Evolutionary conservation across 2,329 filamentous ascomycete genomes (phyloP).

Genomic region (Colletotrichum plurivorum): DNA sequence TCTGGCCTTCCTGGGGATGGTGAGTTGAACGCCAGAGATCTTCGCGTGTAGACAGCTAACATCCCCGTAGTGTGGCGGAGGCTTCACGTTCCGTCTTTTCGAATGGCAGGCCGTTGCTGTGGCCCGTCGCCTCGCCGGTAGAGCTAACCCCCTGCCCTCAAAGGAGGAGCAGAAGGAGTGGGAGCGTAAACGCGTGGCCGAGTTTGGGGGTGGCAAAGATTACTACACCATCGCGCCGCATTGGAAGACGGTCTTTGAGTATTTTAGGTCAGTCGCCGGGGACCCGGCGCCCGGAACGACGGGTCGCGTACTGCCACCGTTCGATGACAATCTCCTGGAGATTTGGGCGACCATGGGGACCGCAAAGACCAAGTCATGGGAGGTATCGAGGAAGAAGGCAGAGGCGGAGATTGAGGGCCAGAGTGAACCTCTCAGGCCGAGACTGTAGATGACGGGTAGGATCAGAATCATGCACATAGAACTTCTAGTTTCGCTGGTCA

Average conservation of each 20-base stretch:
- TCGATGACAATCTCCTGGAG: constrained; percentile 56
- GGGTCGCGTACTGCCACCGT: constrained; percentile 57
- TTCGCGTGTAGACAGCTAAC: not conserved
- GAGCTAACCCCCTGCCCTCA: constrained; percentile 45
- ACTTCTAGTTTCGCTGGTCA: not conserved
- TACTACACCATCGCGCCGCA: constrained; percentile 52
- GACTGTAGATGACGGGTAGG: not conserved
- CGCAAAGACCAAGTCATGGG: constrained; percentile 48
- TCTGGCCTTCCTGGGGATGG: constrained; percentile 52
- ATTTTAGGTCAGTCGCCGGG: constrained; percentile 56
- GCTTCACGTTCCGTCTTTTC: constrained; percentile 55
- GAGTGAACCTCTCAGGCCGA: not conserved
- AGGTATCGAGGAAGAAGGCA: constrained; percentile 46
- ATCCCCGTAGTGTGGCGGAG: constrained; percentile 48
- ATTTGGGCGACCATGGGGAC: constrained; percentile 49
- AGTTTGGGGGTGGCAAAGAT: constrained; percentile 49
- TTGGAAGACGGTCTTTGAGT: constrained; percentile 56
- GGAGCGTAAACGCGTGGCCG: constrained; percentile 48
- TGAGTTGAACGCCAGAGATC: constrained; percentile 40
- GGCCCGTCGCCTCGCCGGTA: constrained; percentile 51
- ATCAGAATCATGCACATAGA: not conserved
- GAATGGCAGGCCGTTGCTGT: constrained; percentile 56
- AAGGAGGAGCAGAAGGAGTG: constrained; percentile 49
- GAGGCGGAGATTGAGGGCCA: constrained; percentile 41
- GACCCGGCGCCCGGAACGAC: constrained; percentile 54